Base-by-base conservation (phyloP, 202 grass and related monocot genomes). In the Panicum hallii region DNA sequence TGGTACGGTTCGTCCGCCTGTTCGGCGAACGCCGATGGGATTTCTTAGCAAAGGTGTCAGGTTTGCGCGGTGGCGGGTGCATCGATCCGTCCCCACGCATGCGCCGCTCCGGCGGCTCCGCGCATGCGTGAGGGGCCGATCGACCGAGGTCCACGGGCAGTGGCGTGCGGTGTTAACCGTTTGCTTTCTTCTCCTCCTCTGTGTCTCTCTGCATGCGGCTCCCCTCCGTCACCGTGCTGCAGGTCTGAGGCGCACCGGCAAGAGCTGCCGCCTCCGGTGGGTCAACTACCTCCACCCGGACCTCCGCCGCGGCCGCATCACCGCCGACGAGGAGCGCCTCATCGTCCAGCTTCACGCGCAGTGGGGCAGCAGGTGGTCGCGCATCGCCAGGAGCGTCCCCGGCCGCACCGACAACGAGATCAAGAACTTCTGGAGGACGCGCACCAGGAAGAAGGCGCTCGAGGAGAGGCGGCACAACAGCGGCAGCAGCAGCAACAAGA, bases 391-490 rank as follows among this genome's bases (percentile, higher is more conserved):
- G 46, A 95, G 79, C 81, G 79, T 99, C 4, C 96, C 93, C 6
- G 96, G 96, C 8, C 96, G 96, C 72, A 99, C 96, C 7, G 96
- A 99, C 86, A 99, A 99, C 70, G 96, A 99, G 91, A 99, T 99
- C 83, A 99, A 99, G 93, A 99, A 99, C 82, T 99, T 91, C 89
- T 99, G 93, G 96, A 88, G 96, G 84, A 99, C 96, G 1, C 88
- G 90, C 62, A 90, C 82, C 76, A 75, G 96, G 81, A 99, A 96
- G 93, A 88, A 85, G 75, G 93, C 93, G 5, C 91, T 95, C 36
- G 72, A 92, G 70, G 34, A 88, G 36, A 89, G 87, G 83, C 88
- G 65, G 52, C 85, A 28, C 3, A 38, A 4, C 36, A 38, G 36
- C 58, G 9, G 48, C 67, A 1, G 4, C 77, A 9, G 14, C 67